These are phyloP conservation scores for Apium graveolens DNA, from an alignment of 129 eudicot genomes.

Conservation along the genomic window DNA sequence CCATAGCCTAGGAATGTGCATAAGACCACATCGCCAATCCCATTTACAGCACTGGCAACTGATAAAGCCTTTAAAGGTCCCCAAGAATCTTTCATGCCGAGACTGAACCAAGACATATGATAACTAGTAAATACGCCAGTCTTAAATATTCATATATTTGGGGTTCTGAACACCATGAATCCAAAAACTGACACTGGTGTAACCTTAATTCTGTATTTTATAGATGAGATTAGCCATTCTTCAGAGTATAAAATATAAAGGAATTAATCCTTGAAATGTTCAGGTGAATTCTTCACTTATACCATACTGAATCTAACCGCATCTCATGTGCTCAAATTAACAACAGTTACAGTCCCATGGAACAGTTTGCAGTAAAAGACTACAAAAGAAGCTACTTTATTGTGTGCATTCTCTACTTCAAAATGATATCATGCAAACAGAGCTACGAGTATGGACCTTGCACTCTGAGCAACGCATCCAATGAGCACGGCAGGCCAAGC, in stretches of 20 bases:
- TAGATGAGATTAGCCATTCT: background rate
- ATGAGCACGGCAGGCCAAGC: conserved; percentile 97
- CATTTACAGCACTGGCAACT: conserved; percentile 76
- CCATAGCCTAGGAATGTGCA: conserved; percentile 76
- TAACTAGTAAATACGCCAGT: background rate
- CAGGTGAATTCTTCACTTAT: background rate
- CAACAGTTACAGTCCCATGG: background rate
- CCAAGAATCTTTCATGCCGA: conserved; percentile 99
- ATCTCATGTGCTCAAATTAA: conserved; percentile 4
- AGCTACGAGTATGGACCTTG: conserved; percentile 46
- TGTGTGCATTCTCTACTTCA: conserved; percentile 9
- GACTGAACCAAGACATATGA: conserved; percentile 37
- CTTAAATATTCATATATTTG: background rate
- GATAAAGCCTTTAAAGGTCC: conserved; percentile 94
- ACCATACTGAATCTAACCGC: background rate
- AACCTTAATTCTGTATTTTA: background rate
- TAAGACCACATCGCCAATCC: conserved; percentile 69
- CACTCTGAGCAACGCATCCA: conserved; percentile 99
- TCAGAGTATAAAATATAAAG: background rate
- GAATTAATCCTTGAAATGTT: background rate
- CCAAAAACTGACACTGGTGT: background rate
- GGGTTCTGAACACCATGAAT: background rate
- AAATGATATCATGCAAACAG: conserved; percentile 8
- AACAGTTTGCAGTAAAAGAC: background rate
- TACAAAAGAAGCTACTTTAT: background rate